phyloP scores from a whole-genome alignment of 139 green algal species.

The Micromonas commoda region DNA sequence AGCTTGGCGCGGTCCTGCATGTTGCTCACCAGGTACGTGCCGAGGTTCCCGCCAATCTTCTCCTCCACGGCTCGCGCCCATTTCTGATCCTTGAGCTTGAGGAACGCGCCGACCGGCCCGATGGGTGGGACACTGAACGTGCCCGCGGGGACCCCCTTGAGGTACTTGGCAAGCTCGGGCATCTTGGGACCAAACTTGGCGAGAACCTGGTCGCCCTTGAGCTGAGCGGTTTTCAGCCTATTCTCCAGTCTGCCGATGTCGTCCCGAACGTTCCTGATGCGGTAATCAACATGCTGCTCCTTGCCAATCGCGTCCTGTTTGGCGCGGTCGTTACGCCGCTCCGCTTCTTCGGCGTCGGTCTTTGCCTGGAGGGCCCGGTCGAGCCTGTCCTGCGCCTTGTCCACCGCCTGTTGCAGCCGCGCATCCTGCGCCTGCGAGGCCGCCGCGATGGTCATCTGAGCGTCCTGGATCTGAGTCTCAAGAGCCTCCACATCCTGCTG shows the following conservation, averaged over 20 bases:
- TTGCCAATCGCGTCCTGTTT: background rate
- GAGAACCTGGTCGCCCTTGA: background rate
- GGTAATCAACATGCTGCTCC: background rate
- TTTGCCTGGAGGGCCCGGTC: background rate
- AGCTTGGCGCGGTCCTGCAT: background rate
- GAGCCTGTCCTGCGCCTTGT: background rate
- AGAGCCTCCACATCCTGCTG: background rate
- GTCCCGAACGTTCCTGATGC: background rate
- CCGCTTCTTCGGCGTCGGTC: too few species aligned
- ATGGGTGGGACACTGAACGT: constrained; percentile 14
- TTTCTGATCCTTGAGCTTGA: constrained; percentile 7
- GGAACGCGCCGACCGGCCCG: constrained; percentile 12
- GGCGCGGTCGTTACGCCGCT: background rate
- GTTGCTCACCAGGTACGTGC: background rate
- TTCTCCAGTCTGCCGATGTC: background rate
- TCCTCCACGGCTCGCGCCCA: constrained; percentile 1
- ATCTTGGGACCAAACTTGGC: background rate
- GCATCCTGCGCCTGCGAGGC: background rate
- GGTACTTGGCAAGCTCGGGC: background rate
- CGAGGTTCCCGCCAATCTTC: background rate
- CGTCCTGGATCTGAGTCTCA: constrained; percentile 1
- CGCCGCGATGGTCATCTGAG: background rate
- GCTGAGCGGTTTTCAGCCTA: background rate
- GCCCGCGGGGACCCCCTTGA: background rate
- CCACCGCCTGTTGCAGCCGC: background rate